These are phyloP conservation scores for Ganoderma lingzhi DNA, from an alignment of 1,284 basidiomycete species.

Conservation along the genomic window DNA sequence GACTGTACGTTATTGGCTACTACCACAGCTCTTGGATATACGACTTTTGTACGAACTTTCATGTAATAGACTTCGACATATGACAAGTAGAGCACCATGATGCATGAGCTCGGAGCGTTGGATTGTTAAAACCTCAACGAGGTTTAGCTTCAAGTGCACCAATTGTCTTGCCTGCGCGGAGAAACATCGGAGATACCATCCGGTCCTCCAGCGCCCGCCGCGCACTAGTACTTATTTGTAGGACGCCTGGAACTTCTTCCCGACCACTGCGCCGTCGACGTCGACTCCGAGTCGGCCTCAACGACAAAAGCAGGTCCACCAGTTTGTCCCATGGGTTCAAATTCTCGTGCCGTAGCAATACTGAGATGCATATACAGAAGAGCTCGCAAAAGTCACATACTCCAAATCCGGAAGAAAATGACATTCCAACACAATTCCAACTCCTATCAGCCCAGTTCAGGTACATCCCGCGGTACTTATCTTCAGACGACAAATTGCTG, in stretches of 20 bases:
- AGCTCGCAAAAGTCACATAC: neutral
- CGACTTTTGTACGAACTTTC: neutral
- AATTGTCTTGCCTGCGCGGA: neutral
- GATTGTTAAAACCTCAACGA: neutral
- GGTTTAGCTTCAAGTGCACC: neutral
- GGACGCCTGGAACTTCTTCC: neutral
- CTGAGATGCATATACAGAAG: too few species aligned
- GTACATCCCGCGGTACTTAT: neutral
- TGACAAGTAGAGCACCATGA: neutral
- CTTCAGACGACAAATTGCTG: neutral
- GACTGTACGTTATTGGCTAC: slow-evolving; percentile 1
- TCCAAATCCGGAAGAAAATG: neutral
- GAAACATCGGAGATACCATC: neutral
- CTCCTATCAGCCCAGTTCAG: neutral
- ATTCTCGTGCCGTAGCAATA: neutral
- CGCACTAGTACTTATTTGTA: too few species aligned
- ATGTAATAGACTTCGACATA: neutral
- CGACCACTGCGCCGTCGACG: neutral
- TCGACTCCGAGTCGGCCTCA: neutral
- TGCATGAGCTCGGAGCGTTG: neutral
- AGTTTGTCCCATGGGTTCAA: neutral
- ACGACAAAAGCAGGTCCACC: neutral
- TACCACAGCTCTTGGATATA: neutral
- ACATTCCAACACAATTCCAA: neutral
- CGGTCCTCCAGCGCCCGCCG: neutral